Conservation (phyloP, 768 basidiomycete species). For the Holtermannia corniformis region DNA sequence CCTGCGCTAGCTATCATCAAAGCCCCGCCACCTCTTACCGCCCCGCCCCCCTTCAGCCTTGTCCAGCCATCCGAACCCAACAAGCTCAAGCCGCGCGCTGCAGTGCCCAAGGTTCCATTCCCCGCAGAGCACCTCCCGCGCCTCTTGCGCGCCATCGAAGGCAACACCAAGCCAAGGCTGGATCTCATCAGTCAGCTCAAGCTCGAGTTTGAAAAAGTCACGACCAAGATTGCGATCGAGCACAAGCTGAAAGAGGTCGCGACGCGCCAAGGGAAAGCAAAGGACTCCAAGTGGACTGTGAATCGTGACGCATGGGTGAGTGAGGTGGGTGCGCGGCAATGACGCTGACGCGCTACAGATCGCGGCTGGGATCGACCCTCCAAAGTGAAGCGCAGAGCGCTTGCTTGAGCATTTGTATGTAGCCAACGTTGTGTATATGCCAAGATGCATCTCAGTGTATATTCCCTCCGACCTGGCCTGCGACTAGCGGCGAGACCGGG, state of each 20-base stretch:
- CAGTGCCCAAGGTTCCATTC: constrained; percentile 29
- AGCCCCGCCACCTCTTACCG: constrained; percentile 1
- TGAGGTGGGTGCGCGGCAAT: constrained; percentile 1
- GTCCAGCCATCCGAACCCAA: not conserved
- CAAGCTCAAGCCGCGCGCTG: not conserved
- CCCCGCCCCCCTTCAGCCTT: not conserved
- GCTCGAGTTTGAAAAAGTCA: constrained; percentile 25
- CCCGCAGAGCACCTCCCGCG: constrained; percentile 25
- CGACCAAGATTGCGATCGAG: constrained; percentile 35
- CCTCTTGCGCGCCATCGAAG: constrained; percentile 28
- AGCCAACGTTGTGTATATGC: too few species aligned
- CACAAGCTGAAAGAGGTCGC: constrained; percentile 35
- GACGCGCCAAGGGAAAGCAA: constrained; percentile 22
- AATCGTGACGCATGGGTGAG: constrained; percentile 39
- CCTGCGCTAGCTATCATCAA: constrained; percentile 1
- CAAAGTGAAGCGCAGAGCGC: too few species aligned
- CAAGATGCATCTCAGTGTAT: too few species aligned
- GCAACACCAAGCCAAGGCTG: constrained; percentile 22
- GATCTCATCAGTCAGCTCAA: constrained; percentile 27
- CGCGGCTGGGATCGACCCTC: constrained; percentile 1
- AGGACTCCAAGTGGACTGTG: constrained; percentile 32
- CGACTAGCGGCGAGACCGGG: too few species aligned
- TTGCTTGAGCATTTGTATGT: too few species aligned
- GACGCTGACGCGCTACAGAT: not conserved
- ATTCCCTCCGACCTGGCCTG: too few species aligned